These are phyloP conservation scores for Mortierella sp. DNA, from an alignment of 371 early-diverging fungal genomes.

Conservation along the genomic window DNA sequence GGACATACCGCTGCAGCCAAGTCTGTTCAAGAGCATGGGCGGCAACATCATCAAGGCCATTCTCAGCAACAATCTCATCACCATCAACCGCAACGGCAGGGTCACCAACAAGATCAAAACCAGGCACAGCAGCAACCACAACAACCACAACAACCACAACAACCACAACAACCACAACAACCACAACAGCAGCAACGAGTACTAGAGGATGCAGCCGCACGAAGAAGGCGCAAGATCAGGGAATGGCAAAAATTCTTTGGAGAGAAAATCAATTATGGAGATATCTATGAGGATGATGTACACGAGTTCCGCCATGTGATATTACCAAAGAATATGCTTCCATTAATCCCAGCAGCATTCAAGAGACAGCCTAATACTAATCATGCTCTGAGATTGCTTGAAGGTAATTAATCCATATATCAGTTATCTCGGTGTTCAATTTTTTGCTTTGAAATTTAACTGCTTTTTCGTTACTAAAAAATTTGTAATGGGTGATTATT, in stretches of 20 bases:
- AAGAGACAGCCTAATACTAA: background rate
- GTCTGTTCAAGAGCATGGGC: background rate
- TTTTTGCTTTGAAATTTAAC: background rate
- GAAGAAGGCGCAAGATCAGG: background rate
- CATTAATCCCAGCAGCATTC: background rate
- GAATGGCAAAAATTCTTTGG: background rate
- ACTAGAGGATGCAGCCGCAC: background rate
- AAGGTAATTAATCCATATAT: constrained; percentile 34
- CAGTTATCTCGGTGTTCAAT: background rate
- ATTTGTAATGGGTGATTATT: too few species aligned
- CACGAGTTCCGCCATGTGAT: constrained; percentile 46
- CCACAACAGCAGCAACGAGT: constrained; percentile 7
- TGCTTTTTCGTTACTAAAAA: background rate
- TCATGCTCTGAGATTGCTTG: constrained; percentile 13
- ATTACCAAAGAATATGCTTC: constrained; percentile 39
- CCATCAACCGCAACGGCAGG: background rate
- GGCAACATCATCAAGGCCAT: background rate
- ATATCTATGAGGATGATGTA: constrained; percentile 19
- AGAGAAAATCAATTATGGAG: constrained; percentile 27
- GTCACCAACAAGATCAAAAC: background rate
- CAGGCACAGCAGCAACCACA: background rate
- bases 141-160: background rate
- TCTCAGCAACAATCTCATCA: background rate
- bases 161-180: constrained; percentile 9
- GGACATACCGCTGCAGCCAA: background rate